These are phyloP conservation scores for Yamadazyma scolyti DNA, from an alignment of 805 yeast genomes.

Conservation along the genomic window DNA sequence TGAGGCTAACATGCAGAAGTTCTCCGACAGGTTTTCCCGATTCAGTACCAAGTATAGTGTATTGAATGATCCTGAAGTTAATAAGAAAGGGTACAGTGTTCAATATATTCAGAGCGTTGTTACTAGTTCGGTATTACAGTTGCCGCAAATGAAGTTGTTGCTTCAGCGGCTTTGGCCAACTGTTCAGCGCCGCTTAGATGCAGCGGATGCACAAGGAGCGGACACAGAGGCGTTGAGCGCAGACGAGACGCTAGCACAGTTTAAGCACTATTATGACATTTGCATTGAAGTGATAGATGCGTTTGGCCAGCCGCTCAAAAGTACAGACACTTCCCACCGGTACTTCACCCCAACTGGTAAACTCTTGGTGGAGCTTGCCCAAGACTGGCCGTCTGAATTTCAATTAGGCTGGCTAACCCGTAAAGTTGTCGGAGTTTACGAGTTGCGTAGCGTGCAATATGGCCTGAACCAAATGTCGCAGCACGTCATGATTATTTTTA, in stretches of 20 bases:
- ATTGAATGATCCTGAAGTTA: conserved; percentile 25
- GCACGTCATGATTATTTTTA: conserved; percentile 71
- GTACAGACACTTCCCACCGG: too few species aligned
- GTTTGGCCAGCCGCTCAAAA: too few species aligned
- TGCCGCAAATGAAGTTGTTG: conserved; percentile 67
- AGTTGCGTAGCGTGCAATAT: conserved; percentile 23
- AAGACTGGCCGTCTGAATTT: conserved; percentile 81
- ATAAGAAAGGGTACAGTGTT: conserved; percentile 24
- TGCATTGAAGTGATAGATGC: conserved; percentile 72
- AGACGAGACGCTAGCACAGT: too few species aligned
- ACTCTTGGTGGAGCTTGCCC: conserved; percentile 76
- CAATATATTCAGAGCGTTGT: conserved; percentile 44
- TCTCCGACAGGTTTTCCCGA: conserved; percentile 49
- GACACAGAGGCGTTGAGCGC: too few species aligned
- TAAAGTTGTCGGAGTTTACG: conserved; percentile 75
- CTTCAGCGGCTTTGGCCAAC: conserved; percentile 56
- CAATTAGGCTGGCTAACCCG: conserved; percentile 88
- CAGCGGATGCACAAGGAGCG: too few species aligned
- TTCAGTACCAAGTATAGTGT: conserved; percentile 28
- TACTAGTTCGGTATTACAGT: conserved; percentile 61
- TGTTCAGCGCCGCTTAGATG: too few species aligned
- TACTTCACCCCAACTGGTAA: conserved; percentile 91
- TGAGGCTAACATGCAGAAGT: conserved; percentile 82
- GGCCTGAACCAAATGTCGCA: conserved; percentile 10
- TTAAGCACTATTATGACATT: conserved; percentile 38